Conservation (phyloP, 768 basidiomycete genomes). For the Amanita pseudoporphyria region DNA sequence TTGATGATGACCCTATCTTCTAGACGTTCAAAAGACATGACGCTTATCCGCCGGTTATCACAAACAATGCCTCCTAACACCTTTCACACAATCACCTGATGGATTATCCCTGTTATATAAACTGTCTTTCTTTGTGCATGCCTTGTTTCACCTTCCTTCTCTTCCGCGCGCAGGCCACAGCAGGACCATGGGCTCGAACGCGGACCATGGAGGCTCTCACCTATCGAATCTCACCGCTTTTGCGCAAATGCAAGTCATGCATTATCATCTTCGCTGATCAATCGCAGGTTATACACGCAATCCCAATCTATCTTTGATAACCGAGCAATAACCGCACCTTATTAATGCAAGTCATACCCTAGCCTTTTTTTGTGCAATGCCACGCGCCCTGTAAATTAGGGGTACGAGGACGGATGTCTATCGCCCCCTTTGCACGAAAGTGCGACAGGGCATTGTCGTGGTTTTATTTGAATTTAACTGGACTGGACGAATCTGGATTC, state of each 20-base stretch:
- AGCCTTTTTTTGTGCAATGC: neutral
- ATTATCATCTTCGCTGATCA: neutral
- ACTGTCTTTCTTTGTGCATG: neutral
- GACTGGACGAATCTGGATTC: too few relatives aligned
- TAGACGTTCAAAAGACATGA: slow-evolving; percentile 49
- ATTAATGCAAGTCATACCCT: neutral
- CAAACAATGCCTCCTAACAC: neutral
- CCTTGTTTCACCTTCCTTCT: neutral
- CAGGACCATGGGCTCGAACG: neutral
- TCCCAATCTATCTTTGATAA: too few relatives aligned
- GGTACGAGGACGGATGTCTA: neutral
- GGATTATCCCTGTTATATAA: neutral
- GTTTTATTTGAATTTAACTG: neutral
- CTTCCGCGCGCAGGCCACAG: neutral
- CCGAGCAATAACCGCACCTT: neutral
- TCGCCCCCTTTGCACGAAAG: neutral
- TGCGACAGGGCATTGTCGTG: neutral
- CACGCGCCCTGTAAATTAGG: neutral
- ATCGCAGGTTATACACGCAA: neutral
- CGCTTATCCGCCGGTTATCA: neutral
- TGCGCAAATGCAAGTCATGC: too few relatives aligned
- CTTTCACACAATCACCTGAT: slow-evolving; percentile 2
- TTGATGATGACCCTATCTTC: slow-evolving; percentile 37
- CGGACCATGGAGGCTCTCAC: slow-evolving; percentile 2
- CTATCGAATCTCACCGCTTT: slow-evolving; percentile 5